Evolutionary conservation across 1,139 yeast species (phyloP).

Genomic region (Nakaseomyces sp.): DNA sequence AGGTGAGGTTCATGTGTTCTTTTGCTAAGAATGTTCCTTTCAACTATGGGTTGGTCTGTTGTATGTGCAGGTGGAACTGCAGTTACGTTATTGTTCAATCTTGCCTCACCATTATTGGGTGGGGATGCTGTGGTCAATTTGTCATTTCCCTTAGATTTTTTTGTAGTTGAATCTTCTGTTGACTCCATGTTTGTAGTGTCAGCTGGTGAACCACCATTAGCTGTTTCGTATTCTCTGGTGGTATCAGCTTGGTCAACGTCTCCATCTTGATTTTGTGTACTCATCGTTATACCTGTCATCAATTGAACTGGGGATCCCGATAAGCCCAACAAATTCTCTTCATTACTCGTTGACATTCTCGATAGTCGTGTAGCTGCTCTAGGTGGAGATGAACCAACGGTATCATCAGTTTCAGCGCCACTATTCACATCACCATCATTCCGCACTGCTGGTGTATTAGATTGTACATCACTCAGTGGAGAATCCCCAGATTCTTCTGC

Average conservation of each 20-base stretch:
- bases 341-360: background rate
- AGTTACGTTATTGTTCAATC: background rate
- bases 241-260: background rate
- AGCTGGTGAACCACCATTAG: background rate
- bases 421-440: background rate
- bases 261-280: conserved; percentile 1
- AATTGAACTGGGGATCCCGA: conserved; percentile 3
- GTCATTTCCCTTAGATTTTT: too few species aligned
- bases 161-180: background rate
- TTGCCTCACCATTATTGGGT: background rate
- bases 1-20: conserved; percentile 3
- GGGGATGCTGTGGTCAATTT: too few species aligned
- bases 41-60: background rate
- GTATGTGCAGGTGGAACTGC: background rate
- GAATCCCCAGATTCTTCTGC: background rate
- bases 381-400: conserved; percentile 22
- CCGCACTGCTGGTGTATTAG: background rate
- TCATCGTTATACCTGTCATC: background rate
- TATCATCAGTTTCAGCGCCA: conserved; percentile 17
- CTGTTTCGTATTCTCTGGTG: background rate
- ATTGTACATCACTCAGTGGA: background rate
- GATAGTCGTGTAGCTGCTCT: background rate
- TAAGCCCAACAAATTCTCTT: background rate
- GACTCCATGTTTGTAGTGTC: background rate
- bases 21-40: conserved; percentile 3